A percentile compares a stretch with the other conserved stretches of the same genome.
These are phyloP conservation scores for Eutrema salsugineum DNA, from an alignment of 441 rosid genomes.

Conservation along the genomic window DNA sequence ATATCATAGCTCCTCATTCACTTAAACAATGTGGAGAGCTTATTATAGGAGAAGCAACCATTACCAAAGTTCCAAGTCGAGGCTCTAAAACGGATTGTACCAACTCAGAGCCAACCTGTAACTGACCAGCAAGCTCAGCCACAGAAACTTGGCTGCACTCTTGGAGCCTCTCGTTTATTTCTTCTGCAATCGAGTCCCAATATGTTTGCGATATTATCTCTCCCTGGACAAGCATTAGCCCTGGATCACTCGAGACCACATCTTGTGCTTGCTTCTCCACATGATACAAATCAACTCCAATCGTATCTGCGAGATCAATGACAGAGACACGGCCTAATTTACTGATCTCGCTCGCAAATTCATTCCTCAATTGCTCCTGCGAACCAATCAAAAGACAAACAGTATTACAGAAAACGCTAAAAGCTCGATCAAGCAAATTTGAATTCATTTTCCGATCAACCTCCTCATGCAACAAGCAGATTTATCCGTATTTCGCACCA, in stretches of 20 bases:
- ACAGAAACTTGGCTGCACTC: conserved; percentile 93
- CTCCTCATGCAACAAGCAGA: conserved; percentile 17
- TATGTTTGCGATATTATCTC: conserved; percentile 85
- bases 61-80: conserved; percentile 87
- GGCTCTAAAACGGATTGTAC: conserved; percentile 83
- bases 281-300: conserved; percentile 86
- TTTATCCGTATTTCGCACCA: background rate
- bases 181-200: conserved; percentile 93
- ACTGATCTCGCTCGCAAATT: conserved; percentile 55
- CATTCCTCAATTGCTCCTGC: conserved; percentile 85
- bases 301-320: conserved; percentile 80
- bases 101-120: conserved; percentile 85
- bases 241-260: conserved; percentile 52
- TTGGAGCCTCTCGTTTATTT: conserved; percentile 91
- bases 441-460: background rate
- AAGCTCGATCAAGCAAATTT: conserved; percentile 10
- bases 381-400: background rate
- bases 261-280: conserved; percentile 91
- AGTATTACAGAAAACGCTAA: background rate
- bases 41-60: background rate
- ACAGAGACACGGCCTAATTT: conserved; percentile 79
- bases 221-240: conserved; percentile 72
- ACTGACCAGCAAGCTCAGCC: conserved; percentile 85
- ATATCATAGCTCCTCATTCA: background rate
- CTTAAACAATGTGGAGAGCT: background rate